A percentile compares a stretch with the other conserved stretches of the same genome.
These are phyloP conservation scores for Galeopsis tetrahit DNA, from an alignment of 257 asterid species.

Conservation along the genomic window DNA sequence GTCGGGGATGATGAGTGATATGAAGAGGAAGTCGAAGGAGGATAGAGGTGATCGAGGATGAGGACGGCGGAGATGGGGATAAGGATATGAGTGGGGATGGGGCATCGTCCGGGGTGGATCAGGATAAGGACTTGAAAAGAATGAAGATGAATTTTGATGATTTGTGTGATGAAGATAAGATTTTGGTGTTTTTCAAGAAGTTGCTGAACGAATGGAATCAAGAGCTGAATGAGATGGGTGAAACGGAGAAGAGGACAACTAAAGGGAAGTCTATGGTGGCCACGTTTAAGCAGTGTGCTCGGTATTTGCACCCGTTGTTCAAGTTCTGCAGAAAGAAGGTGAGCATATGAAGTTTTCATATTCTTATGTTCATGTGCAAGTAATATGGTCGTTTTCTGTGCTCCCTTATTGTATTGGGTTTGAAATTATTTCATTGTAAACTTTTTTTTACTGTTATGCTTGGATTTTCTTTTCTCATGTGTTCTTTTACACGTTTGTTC, in stretches of 20 bases:
- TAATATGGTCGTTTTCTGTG: background rate
- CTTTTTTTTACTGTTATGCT: background rate
- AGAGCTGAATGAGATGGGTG: slow-evolving; percentile 87
- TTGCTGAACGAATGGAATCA: slow-evolving; percentile 91
- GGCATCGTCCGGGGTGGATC: slow-evolving; percentile 64
- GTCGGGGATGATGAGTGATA: slow-evolving; percentile 73
- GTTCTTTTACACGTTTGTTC: background rate
- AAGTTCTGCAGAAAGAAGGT: slow-evolving; percentile 99
- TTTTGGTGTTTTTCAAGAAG: slow-evolving; percentile 91
- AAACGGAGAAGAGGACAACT: slow-evolving; percentile 89
- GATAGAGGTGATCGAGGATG: slow-evolving; percentile 77
- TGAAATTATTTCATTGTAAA: background rate
- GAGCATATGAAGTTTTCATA: background rate
- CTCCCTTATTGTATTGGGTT: background rate
- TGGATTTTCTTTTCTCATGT: background rate
- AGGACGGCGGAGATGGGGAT: slow-evolving; percentile 80
- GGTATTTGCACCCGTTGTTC: slow-evolving; percentile 85
- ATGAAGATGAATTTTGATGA: slow-evolving; percentile 81
- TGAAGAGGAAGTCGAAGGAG: slow-evolving; percentile 75
- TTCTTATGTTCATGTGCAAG: background rate
- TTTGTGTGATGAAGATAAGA: slow-evolving; percentile 92
- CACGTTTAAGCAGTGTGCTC: slow-evolving; percentile 93
- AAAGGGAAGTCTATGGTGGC: slow-evolving; percentile 96
- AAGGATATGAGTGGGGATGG: slow-evolving; percentile 89
- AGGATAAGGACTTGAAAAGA: slow-evolving; percentile 84